phyloP scores from a whole-genome alignment of 352 stramenopile genomes.

The Globisporangium iwayamae region DNA sequence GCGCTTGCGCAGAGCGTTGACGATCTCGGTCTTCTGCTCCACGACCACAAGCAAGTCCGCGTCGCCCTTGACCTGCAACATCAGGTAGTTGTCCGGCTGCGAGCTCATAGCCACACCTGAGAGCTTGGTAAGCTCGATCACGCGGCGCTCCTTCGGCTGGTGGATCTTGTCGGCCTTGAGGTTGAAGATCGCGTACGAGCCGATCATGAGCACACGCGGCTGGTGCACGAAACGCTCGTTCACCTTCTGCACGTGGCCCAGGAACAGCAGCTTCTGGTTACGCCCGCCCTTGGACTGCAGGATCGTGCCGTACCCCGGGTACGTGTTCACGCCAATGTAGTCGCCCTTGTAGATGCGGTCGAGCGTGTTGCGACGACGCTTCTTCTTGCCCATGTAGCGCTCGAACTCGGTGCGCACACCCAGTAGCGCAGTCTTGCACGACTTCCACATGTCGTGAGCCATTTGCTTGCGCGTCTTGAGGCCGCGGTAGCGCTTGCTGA shows the following conservation, averaged over 20 bases:
- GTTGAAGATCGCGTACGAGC: conserved; percentile 76
- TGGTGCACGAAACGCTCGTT: conserved; percentile 85
- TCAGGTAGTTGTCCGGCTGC: conserved; percentile 78
- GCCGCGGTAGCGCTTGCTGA: conserved; percentile 74
- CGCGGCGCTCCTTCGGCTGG: conserved; percentile 75
- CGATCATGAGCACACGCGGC: conserved; percentile 69
- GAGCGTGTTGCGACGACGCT: conserved; percentile 75
- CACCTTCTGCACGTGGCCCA: conserved; percentile 69
- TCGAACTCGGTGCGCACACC: conserved; percentile 83
- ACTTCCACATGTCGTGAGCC: conserved; percentile 55
- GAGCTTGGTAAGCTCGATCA: conserved; percentile 59
- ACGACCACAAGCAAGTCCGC: conserved; percentile 67
- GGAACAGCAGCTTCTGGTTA: conserved; percentile 67
- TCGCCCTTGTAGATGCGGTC: conserved; percentile 72
- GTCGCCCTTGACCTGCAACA: conserved; percentile 73
- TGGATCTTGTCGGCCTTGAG: conserved; percentile 83
- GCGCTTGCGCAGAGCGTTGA: conserved; percentile 64
- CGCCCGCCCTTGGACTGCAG: conserved; percentile 42
- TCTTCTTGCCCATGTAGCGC: conserved; percentile 82
- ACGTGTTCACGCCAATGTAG: conserved; percentile 78
- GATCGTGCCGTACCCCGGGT: conserved; percentile 56
- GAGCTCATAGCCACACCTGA: conserved; percentile 68
- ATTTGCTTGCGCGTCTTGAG: conserved; percentile 75
- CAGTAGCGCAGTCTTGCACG: conserved; percentile 69
- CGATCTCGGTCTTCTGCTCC: conserved; percentile 80